phyloP scores from a whole-genome alignment of 2,329 filamentous ascomycete genomes.

The Diaporthe ampelina region DNA sequence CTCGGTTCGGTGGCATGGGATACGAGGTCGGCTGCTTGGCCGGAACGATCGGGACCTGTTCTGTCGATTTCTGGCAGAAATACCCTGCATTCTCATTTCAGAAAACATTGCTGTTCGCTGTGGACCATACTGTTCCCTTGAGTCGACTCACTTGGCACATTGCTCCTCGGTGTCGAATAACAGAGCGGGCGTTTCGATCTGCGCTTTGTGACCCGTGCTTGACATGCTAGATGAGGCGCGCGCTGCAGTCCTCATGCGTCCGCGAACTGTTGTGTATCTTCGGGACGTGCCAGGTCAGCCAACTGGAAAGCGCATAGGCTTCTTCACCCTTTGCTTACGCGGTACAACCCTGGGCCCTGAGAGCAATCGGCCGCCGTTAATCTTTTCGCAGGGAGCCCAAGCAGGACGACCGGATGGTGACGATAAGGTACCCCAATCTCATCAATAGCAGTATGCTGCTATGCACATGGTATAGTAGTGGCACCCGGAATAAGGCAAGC shows the following conservation, averaged over 20 bases:
- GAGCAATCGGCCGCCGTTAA: background rate
- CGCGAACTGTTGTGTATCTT: background rate
- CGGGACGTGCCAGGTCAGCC: background rate
- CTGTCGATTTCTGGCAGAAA: background rate
- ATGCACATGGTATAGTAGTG: background rate
- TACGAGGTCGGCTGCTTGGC: slow-evolving; percentile 24
- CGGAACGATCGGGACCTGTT: background rate
- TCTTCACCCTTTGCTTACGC: background rate
- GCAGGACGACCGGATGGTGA: background rate
- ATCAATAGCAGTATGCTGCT: background rate
- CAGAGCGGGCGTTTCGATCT: background rate
- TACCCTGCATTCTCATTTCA: slow-evolving; percentile 1
- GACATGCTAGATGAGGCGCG: slow-evolving; percentile 1
- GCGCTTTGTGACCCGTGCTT: background rate
- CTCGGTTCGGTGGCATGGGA: slow-evolving; percentile 6
- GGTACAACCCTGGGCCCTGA: background rate
- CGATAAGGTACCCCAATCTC: too few relatives aligned
- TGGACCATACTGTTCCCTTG: background rate
- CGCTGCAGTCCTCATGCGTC: background rate
- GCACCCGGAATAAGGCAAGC: too few relatives aligned
- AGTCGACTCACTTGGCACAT: background rate
- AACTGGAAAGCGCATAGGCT: background rate
- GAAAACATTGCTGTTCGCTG: background rate
- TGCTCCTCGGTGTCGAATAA: background rate
- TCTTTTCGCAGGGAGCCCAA: background rate